Base-by-base conservation (phyloP, 169 alveolate species). In the Cystoisospora suis region DNA sequence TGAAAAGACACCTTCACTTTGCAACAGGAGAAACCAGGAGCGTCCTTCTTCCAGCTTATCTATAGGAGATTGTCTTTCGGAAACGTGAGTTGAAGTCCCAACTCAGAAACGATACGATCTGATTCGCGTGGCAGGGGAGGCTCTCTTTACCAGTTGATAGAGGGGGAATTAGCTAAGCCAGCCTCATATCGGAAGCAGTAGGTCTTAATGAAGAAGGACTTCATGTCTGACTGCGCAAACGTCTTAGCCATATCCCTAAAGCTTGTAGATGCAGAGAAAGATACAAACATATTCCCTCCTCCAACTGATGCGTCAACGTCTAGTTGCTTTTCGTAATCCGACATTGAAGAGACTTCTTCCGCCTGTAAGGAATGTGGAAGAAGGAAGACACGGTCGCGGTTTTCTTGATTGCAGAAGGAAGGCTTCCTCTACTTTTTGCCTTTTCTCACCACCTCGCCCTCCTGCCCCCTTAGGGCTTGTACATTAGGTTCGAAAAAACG, bases 181-280 rank as follows among this genome's bases (percentile, higher is more conserved):
- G 97, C 96, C 32, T 95, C 96, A 69, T 95, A 96, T 69, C 96
- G 89, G 34, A 95, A 92, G 80, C 98, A 96, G 87, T 95, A 95
- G 1, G 97, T 95, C 90, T 94, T 94, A 69, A 95, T 58, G 42
- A 95, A 93, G 89, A 93, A 96, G 49, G 93, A 94, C 90, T 91
- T 93, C 27, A 83, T 88, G 32, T 94, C 88, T 40, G 95, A 90
- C 46, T 90, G 86, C 9, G 95, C 69, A 7, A 93, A 29, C n/a
- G 93, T 89, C 45, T 93, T 91, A 44, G 95, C 95, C 75, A 94
- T 93, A 36, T 90, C 91, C 75, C 92, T 94, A 93, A 93, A 96
- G 70, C 97, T 96, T 36, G 94, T 40, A 12, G 97, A 95, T 27
- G 97, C 98, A 49, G 97, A 91, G 81, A 96, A 96, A 36, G 96